Evolutionary conservation across 164 flowering plant species (phyloP), one percentile per base, ranked within the genome.

Genomic region (Chimonanthus praecox): DNA sequence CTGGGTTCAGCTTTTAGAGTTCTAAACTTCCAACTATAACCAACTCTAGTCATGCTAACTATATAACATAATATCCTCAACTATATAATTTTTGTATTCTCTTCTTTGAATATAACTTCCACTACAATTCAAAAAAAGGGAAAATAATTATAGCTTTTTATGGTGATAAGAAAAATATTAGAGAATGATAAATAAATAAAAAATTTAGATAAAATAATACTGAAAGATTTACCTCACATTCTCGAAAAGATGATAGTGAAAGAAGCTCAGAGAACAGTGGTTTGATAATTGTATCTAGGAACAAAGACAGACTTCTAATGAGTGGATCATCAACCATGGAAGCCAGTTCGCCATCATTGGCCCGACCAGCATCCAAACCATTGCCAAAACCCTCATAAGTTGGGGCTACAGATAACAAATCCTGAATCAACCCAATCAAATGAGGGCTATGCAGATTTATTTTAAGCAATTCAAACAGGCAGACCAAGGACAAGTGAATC

Each of bases 211-310:
- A 33, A 33, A 33, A 33, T 13, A 54, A 54, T 6, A 11, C 11
- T 8, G 33, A 44, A 13, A 47, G 9, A 71, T 66, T 79, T 83
- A 89, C 98, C 97, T 91, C 94, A 62, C 80, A 76, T 82, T 85
- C 91, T 45, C 75, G 80, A 70, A 80, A 82, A 64, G 71, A 77
- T 71, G 87, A 83, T 68, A 78, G 76, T 48, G 75, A 75, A 18
- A 90, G 88, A 75, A 94, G 86, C 77, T 89, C 87, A 62, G 78
- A 73, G 62, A 90, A 79, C 77, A 94, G 54, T 6, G 90, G 92
- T 84, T 83, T 88, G 74, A 89, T 70, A 64, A 64, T 71, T 79
- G 78, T 87, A 71, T 68, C 78, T 16, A 91, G 72, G 71, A 89
- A 87, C 60, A 87, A 49, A 68, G 81, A 81, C 78, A 78, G 77